phyloP scores from a whole-genome alignment of 2,329 filamentous ascomycete genomes.

The Chaetomium globosum region DNA sequence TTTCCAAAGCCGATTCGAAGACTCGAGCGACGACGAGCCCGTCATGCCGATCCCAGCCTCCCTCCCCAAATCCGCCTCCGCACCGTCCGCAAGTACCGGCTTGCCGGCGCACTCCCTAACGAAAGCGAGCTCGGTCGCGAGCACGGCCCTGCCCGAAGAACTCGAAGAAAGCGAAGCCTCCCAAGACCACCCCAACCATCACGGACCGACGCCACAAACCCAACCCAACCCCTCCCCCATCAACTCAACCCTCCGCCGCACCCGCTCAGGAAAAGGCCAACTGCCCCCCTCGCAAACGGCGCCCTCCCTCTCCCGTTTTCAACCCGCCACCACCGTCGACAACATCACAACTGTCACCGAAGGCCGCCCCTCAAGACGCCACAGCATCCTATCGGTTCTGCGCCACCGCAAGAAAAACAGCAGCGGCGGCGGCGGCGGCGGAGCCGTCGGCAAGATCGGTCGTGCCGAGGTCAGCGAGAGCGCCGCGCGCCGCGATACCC shows the following conservation, averaged over 20 bases:
- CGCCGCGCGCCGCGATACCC: constrained; percentile 63
- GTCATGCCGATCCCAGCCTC: constrained; percentile 37
- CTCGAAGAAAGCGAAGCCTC: constrained; percentile 58
- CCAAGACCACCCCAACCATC: constrained; percentile 55
- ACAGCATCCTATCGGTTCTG: constrained; percentile 62
- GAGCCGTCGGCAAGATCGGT: constrained; percentile 51
- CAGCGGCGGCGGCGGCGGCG: constrained; percentile 21
- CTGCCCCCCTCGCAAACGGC: constrained; percentile 36
- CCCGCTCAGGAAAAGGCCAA: constrained; percentile 48
- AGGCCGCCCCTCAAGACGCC: constrained; percentile 42
- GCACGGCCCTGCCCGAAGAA: constrained; percentile 49
- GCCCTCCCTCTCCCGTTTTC: constrained; percentile 2
- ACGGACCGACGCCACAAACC: neutral
- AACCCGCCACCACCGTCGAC: constrained; percentile 19
- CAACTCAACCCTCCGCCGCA: constrained; percentile 42
- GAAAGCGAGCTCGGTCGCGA: constrained; percentile 32
- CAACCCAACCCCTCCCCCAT: neutral
- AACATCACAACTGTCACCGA: constrained; percentile 39
- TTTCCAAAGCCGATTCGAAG: constrained; percentile 65
- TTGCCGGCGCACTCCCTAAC: constrained; percentile 18
- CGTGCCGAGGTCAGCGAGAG: constrained; percentile 58
- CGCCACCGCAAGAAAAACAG: constrained; percentile 60
- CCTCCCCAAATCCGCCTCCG: constrained; percentile 11
- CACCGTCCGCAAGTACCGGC: neutral
- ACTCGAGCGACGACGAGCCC: constrained; percentile 70